Evolutionary conservation across 352 stramenopile genomes (phyloP).

Genomic region (Elongisporangium anandrum): DNA sequence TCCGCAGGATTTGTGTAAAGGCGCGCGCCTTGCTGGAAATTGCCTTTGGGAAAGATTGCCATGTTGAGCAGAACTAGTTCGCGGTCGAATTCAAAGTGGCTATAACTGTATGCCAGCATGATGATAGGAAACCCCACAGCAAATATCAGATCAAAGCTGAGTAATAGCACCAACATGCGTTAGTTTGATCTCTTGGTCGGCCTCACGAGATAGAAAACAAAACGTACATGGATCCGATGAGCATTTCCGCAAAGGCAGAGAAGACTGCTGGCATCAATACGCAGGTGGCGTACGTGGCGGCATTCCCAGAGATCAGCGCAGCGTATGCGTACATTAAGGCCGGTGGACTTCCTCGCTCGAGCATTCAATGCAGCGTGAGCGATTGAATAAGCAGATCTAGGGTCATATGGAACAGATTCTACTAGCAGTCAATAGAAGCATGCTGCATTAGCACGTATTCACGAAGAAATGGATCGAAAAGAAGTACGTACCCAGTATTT

Average conservation of each 20-base stretch:
- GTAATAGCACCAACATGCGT: background rate
- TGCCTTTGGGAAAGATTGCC: constrained; percentile 4
- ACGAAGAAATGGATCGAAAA: background rate
- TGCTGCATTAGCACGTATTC: too few species aligned
- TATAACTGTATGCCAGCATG: constrained; percentile 14
- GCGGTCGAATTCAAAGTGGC: constrained; percentile 14
- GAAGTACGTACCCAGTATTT: constrained; percentile 10
- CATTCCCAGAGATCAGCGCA: constrained; percentile 9
- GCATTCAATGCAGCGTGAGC: constrained; percentile 9
- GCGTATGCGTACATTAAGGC: constrained; percentile 8
- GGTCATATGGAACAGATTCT: constrained; percentile 16
- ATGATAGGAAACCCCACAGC: constrained; percentile 16
- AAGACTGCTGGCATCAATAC: constrained; percentile 6
- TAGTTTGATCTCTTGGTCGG: too few species aligned
- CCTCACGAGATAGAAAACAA: too few species aligned
- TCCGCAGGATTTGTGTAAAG: constrained; percentile 9
- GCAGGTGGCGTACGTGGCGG: constrained; percentile 8
- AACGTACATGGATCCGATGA: constrained; percentile 20
- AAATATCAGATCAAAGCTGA: constrained; percentile 14
- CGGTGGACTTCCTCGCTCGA: constrained; percentile 9
- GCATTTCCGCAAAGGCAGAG: constrained; percentile 16
- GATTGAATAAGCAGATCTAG: constrained; percentile 10
- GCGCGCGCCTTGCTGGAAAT: constrained; percentile 11
- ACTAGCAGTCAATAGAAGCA: constrained; percentile 5
- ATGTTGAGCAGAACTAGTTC: constrained; percentile 11